Evolutionary conservation across 306 rosid species (phyloP).

Genomic region (Inga laurina): DNA sequence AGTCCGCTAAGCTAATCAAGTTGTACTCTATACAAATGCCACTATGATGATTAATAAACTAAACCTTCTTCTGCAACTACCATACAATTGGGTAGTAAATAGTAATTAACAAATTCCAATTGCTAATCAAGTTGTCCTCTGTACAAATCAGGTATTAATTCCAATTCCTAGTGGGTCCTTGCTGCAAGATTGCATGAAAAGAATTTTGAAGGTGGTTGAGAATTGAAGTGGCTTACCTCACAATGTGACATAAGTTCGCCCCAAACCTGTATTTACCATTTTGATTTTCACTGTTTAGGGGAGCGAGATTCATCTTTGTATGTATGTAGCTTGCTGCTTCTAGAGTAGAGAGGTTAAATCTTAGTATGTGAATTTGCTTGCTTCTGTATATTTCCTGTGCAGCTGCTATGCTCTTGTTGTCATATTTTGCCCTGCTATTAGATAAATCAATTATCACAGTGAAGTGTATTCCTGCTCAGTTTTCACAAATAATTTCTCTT

Average conservation of each 20-base stretch:
- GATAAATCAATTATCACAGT: not conserved
- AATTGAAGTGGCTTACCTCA: not conserved
- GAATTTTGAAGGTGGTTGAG: not conserved
- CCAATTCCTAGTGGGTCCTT: no score
- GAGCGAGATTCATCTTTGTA: not conserved
- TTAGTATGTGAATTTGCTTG: not conserved
- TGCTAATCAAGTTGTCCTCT: no score
- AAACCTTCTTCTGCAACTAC: no score
- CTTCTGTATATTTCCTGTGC: not conserved
- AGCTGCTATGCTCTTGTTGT: not conserved
- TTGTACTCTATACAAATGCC: no score
- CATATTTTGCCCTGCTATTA: not conserved
- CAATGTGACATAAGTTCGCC: not conserved
- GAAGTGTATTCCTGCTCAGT: conserved; percentile 5
- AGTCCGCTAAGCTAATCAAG: no score
- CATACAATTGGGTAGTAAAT: no score
- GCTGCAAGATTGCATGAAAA: not conserved
- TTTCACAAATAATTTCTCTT: not conserved
- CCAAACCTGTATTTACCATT: not conserved
- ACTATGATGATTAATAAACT: no score
- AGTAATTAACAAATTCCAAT: no score
- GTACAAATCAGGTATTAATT: no score
- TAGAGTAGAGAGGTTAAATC: not conserved
- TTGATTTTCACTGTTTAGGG: no score
- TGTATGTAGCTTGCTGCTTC: not conserved